Evolutionary conservation across 192 early-diverging fungal species (phyloP).

Genomic region (Lobosporangium transversale): DNA sequence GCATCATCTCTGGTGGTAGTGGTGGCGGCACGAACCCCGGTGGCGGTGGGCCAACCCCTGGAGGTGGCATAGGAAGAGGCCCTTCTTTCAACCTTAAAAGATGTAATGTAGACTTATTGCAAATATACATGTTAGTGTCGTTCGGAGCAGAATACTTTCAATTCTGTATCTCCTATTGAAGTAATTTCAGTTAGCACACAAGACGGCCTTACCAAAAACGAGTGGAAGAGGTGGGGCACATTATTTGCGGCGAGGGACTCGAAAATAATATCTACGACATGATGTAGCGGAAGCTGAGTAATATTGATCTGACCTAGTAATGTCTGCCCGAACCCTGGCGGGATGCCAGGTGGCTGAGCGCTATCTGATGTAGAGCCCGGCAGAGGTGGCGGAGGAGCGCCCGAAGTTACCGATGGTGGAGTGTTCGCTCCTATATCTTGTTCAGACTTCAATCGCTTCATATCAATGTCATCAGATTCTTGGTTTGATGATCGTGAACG

Average conservation of each 20-base stretch:
- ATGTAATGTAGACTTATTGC: conserved; percentile 26
- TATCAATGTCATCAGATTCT: conserved; percentile 22
- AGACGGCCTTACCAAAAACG: conserved; percentile 48
- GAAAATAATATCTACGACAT: conserved; percentile 48
- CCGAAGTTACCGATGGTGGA: too few species aligned
- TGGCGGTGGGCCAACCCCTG: conserved; percentile 47
- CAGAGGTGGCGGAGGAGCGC: conserved; percentile 7
- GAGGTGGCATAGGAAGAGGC: conserved; percentile 42
- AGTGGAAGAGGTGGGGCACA: conserved; percentile 44
- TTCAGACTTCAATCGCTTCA: conserved; percentile 35
- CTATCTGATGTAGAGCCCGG: background rate
- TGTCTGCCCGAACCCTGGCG: conserved; percentile 39
- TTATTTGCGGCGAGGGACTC: conserved; percentile 31
- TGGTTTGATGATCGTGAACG: conserved; percentile 24
- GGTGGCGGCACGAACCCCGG: conserved; percentile 42
- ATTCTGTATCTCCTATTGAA: too few species aligned
- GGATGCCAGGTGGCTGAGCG: conserved; percentile 13
- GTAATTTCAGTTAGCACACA: too few species aligned
- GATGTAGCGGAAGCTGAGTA: conserved; percentile 41
- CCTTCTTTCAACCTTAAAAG: conserved; percentile 33
- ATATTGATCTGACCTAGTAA: conserved; percentile 46
- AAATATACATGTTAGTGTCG: background rate
- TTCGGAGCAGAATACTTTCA: background rate
- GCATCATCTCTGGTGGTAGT: conserved; percentile 38
- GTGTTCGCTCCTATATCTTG: background rate